These are phyloP conservation scores for Ceratocystis cubensis DNA, from an alignment of 2,329 filamentous ascomycete species.

Conservation along the genomic window DNA sequence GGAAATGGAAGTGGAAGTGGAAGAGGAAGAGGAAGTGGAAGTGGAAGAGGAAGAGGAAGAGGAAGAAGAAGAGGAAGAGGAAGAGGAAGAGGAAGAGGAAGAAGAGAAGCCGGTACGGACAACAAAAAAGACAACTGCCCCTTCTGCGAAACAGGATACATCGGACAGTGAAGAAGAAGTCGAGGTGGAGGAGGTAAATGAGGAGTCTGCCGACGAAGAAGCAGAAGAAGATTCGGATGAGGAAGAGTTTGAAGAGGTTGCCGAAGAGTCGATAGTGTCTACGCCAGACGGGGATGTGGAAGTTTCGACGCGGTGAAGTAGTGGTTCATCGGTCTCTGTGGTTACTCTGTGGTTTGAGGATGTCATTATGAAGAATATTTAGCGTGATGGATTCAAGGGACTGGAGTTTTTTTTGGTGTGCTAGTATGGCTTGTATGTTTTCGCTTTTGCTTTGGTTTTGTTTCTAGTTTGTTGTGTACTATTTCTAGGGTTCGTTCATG, in stretches of 20 bases:
- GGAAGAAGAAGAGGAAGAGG: slow-evolving; percentile 24
- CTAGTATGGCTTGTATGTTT: slow-evolving; percentile 1
- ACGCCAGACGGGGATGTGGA: slow-evolving; percentile 18
- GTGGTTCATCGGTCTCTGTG: neutral
- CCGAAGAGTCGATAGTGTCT: slow-evolving; percentile 18
- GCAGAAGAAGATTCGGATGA: slow-evolving; percentile 1
- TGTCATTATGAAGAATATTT: too few species aligned
- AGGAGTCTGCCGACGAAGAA: neutral
- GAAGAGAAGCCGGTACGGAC: neutral
- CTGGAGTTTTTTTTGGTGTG: too few species aligned
- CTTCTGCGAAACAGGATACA: neutral
- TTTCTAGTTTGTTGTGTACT: slow-evolving; percentile 12
- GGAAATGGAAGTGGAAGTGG: slow-evolving; percentile 10
- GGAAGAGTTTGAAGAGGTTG: slow-evolving; percentile 14
- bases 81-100: slow-evolving; percentile 14
- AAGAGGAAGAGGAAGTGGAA: slow-evolving; percentile 26
- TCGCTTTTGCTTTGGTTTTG: slow-evolving; percentile 15
- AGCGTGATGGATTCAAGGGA: too few species aligned
- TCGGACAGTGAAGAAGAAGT: neutral
- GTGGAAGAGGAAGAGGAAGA: slow-evolving; percentile 39
- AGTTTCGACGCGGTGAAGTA: slow-evolving; percentile 12
- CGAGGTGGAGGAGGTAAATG: neutral
- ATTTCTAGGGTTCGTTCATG: neutral
- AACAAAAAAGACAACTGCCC: too few species aligned
- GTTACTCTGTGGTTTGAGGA: slow-evolving; percentile 7